Conservation (phyloP, 2,329 filamentous ascomycete genomes). For the Teratosphaeria epicoccoides region DNA sequence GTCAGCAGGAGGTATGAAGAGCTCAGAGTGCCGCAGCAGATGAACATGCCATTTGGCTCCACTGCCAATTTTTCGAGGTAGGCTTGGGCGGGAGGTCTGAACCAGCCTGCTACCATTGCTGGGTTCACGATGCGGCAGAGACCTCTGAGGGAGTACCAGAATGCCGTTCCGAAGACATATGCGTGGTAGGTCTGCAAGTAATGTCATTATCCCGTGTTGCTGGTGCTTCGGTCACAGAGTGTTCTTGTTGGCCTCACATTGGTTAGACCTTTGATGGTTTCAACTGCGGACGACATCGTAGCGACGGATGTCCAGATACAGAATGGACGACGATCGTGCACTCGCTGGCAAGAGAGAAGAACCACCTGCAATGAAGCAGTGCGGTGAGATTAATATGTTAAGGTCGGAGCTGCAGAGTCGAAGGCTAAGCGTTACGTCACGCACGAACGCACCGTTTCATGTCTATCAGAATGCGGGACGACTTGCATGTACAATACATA, state of each 20-base stretch:
- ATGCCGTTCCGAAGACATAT: constrained; percentile 22
- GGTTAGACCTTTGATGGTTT: constrained; percentile 8
- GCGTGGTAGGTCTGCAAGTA: constrained; percentile 13
- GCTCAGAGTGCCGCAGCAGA: too few relatives aligned
- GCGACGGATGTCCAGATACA: too few relatives aligned
- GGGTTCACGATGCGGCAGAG: constrained; percentile 25
- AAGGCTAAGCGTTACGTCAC: not conserved
- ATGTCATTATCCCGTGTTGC: not conserved
- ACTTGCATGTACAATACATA: not conserved
- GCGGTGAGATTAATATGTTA: not conserved
- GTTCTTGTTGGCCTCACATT: constrained; percentile 2
- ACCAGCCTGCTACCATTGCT: constrained; percentile 25
- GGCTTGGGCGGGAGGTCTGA: constrained; percentile 11
- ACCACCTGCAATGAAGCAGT: not conserved
- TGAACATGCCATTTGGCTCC: constrained; percentile 5
- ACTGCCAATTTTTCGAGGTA: not conserved
- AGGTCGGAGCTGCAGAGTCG: not conserved
- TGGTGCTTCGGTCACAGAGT: not conserved
- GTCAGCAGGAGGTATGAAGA: too few relatives aligned
- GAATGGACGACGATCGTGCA: too few relatives aligned
- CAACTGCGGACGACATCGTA: not conserved
- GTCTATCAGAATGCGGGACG: not conserved
- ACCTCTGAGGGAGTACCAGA: constrained; percentile 28
- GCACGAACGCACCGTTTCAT: not conserved
- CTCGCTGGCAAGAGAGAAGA: too few relatives aligned